Evolutionary conservation across 2,329 filamentous ascomycete genomes (phyloP).

Genomic region (Zasmidium angulare): DNA sequence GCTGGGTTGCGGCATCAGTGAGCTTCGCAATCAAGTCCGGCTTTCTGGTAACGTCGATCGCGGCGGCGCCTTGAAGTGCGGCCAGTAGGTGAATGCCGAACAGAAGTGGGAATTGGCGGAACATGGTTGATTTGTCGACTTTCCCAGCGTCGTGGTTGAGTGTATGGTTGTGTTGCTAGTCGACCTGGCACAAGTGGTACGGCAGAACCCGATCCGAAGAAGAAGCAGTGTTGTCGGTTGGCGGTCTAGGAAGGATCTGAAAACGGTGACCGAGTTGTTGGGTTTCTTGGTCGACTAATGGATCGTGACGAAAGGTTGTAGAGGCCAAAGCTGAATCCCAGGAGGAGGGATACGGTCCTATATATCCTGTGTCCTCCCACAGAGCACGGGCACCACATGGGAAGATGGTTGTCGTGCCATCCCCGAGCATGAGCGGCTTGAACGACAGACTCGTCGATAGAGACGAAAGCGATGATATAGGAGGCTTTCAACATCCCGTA

Average conservation of each 20-base stretch:
- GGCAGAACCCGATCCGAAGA: neutral
- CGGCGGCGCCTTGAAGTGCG: constrained; percentile 25
- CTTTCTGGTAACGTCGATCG: constrained; percentile 42
- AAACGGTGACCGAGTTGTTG: neutral
- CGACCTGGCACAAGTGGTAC: constrained; percentile 8
- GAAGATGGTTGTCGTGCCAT: constrained; percentile 14
- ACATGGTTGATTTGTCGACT: constrained; percentile 19
- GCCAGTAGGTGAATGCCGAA: constrained; percentile 23
- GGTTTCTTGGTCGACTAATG: neutral
- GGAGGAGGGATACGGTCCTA: constrained; percentile 17
- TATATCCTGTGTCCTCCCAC: constrained; percentile 21
- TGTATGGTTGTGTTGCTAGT: constrained; percentile 8
- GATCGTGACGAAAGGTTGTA: constrained; percentile 6
- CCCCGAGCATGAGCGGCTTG: constrained; percentile 16
- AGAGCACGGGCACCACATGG: constrained; percentile 13
- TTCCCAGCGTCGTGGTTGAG: constrained; percentile 8
- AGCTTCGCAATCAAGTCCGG: constrained; percentile 42
- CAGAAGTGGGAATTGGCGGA: constrained; percentile 12
- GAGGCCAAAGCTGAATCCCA: constrained; percentile 13
- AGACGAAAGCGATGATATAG: constrained; percentile 3
- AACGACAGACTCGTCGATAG: constrained; percentile 4
- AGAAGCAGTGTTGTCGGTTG: neutral
- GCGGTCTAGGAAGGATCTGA: constrained; percentile 3
- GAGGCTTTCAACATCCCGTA: constrained; percentile 7
- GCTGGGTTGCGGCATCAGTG: constrained; percentile 44